Evolutionary conservation across 108 stramenopile species (phyloP), one percentile per base, ranked within the genome.

Genomic region (Skeletonema tropicum): DNA sequence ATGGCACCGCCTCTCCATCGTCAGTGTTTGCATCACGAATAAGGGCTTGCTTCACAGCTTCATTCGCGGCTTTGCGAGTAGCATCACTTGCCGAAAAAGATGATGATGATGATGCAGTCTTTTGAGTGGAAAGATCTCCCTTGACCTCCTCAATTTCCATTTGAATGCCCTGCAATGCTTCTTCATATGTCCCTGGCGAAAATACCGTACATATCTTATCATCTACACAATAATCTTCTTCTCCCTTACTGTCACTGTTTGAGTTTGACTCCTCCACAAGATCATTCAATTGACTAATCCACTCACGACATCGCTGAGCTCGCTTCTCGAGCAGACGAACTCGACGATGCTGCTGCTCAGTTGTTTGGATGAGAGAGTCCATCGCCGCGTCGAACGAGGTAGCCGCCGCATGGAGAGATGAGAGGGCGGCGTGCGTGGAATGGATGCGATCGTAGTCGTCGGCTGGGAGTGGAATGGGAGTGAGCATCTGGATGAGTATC

Each of bases 401-500:
- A 15, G 79, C 71, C 35, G 75, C 60, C 41, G 73, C 74, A 55
- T 32, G 36, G 57, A 84, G 70, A 29, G 83, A 84, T 5, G 83
- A 66, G 23, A 84, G 75, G 19, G 67, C 46, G 3, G 71, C 74
- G 48, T 70, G 60, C 5, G 57, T 49, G 8, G 83, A 60, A 66
- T 84, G 83, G 38, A 55, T 60, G 35, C 57, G 79, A 52, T 84
- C 83, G 69, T 59, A 65, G 41, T 84, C 76, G 74, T 84, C 79
- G 31, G 79, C 57, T 14, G 83, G 77, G 60, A 83, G 73, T 39
- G 82, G 82, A 17, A 83, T 79, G 36, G 72, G 72, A 26, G 77
- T 61, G 31, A 38, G 61, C 61, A 62, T 62, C 9, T 23, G 26
- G 26, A 29, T 29, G n/a, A 29, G 1, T 2, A 1, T 29, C 26